Evolutionary conservation across 805 yeast species (phyloP), one percentile per base, ranked within the genome.

Genomic region (Brettanomyces bruxellensis): DNA sequence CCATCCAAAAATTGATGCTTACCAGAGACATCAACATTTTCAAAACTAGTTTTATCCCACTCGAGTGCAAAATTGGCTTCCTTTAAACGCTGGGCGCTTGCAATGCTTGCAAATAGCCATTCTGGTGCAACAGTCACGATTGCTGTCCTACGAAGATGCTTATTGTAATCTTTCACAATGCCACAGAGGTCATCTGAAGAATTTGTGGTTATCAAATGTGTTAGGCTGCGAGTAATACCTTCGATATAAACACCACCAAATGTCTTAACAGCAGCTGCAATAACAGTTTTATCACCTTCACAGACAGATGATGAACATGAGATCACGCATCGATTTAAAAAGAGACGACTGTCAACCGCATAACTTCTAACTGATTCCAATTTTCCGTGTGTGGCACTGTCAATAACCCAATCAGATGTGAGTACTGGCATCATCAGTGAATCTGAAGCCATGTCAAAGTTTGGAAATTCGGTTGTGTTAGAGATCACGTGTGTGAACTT

Each of bases 241-340:
- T 82, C 83, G 38, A 78, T 66, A 56, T 70, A 79, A 22, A 41
- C 25, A 3, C 96, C 98, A 2, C 97, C 98, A 49, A 86, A 71
- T 1, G 86, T 80, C 22, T 75, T 64, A 3, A 83, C 83, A 0
- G 84, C 86, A 5, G 80, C 81, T 51, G 79, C 74, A 13, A 86
- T 70, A n/a, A 76, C 78, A 46, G 81, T 90, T 41, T 75, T 72
- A 51, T 82, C 88, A 2, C 67, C 67, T 0, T 81, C 72, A 25
- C 78, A 60, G 25, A 77, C 75, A 6, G 85, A 79, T 12, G 79
- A 71, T 49, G 87, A 78, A 34, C 56, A 49, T 23, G 55, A 41
- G 1, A 87, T 66, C 51, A 77, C 76, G 14, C 78, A 73, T 45
- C 76, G 74, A 49, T 78, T 79, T 58, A 91, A 69, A 50, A 86